Evolutionary conservation across 768 basidiomycete species (phyloP).

Genomic region (Trichaptum fuscoviolaceum): DNA sequence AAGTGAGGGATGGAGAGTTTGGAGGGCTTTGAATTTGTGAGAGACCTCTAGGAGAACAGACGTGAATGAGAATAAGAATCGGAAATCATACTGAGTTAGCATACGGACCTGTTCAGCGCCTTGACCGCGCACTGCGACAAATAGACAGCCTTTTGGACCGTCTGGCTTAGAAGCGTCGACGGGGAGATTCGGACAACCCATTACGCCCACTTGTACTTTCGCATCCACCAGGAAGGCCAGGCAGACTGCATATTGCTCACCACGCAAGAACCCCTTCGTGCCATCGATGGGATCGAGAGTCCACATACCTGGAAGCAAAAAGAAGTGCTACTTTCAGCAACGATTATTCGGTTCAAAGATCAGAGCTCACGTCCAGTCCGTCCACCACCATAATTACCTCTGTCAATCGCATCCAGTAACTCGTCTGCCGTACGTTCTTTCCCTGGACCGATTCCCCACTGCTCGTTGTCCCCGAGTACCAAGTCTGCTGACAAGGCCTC

Average conservation of each 20-base stretch:
- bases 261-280: constrained; percentile 88
- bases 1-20: constrained; percentile 51
- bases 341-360: constrained; percentile 4
- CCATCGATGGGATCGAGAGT: constrained; percentile 89
- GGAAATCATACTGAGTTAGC: neutral
- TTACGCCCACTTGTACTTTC: constrained; percentile 74
- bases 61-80: neutral
- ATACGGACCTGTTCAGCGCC: constrained; percentile 66
- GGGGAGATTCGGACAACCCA: constrained; percentile 91
- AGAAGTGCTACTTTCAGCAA: constrained; percentile 1
- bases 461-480: constrained; percentile 46
- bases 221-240: constrained; percentile 78
- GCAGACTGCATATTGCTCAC: constrained; percentile 92
- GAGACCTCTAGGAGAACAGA: constrained; percentile 37
- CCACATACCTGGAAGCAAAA: constrained; percentile 60
- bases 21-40: constrained; percentile 43
- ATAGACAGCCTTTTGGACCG: constrained; percentile 70
- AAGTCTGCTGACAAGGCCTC: constrained; percentile 61
- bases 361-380: constrained; percentile 57
- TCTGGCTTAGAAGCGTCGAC: constrained; percentile 46
- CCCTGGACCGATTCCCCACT: constrained; percentile 71
- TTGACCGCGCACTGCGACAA: constrained; percentile 81
- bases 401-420: constrained; percentile 83
- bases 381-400: constrained; percentile 73
- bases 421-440: constrained; percentile 46